Evolutionary conservation across 495 filamentous ascomycete species (phyloP), one percentile per base, ranked within the genome.

Genomic region (Oleoguttula mirabilis): DNA sequence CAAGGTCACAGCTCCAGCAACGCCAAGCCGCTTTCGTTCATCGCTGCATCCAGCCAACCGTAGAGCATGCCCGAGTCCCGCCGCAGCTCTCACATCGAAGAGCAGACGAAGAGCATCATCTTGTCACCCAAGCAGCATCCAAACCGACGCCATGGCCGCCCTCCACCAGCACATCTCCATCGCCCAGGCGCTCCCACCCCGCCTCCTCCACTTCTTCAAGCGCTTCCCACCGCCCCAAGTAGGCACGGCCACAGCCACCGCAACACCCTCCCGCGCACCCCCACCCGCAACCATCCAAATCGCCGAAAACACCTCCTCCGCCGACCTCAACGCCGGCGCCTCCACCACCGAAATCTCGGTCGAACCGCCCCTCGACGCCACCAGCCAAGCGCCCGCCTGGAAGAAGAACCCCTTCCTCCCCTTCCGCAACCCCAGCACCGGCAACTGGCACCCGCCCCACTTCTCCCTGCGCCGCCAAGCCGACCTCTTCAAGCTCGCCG

Each of bases 401-500:
- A 54, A 65, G 25, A 71, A 65, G 21, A 90, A 90, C 54, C 87
- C 87, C 2, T 94, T 94, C 69, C 63, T 73, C 51, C 69, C 79
- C 1, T 68, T 66, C 38, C 80, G 80, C 60, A 75, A 83, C 63
- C 75, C 77, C 30, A 61, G 64, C 4, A 88, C 84, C 0, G 78
- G 77, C 7, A 72, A 69, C 57, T 94, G 86, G 87, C 75, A 80
- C 45, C 66, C 80, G 39, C 84, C 90, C 0, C 70, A 76, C 41
- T 86, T 76, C 66, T 88, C 84, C 3, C 69, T 93, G 40, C 73
- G 92, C 32, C 72, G 80, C 25, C 90, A 98, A 69, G 88, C 88
- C 6, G 88, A 94, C 43, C 69, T 98, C 22, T 82, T 87, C 44
- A 94, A 94, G 65, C 52, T 94, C 46, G 87, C 90, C 4, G 67